phyloP scores from a whole-genome alignment of 768 basidiomycete genomes.

The Peribolospora kevripleyi region DNA sequence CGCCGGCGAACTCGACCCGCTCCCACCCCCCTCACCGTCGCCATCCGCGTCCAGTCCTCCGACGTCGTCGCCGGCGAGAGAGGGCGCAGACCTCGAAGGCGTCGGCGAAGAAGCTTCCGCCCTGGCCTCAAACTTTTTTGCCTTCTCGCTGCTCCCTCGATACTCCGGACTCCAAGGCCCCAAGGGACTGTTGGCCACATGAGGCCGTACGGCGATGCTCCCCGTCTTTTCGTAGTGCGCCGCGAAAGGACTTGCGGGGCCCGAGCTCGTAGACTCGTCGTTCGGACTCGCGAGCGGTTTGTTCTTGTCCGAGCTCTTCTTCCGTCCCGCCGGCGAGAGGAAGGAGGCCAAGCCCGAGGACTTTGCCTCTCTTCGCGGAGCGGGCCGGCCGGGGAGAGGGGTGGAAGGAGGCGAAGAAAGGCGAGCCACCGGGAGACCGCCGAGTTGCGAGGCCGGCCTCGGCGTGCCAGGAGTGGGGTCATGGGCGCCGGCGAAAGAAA shows the following conservation, averaged over 20 bases:
- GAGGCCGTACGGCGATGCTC: slow-evolving; percentile 44
- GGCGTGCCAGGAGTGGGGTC: too few relatives aligned
- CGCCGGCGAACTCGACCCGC: slow-evolving; percentile 8
- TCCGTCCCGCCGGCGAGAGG: neutral
- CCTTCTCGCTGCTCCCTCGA: slow-evolving; percentile 4
- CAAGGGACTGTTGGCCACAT: slow-evolving; percentile 23
- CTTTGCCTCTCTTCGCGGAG: neutral
- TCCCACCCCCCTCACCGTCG: neutral
- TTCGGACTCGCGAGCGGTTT: neutral
- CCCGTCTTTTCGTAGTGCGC: slow-evolving; percentile 60
- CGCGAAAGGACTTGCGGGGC: slow-evolving; percentile 47
- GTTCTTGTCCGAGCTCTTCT: neutral
- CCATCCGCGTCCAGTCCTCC: neutral
- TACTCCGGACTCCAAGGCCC: neutral
- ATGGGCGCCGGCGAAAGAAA: too few relatives aligned
- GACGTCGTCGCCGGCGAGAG: neutral
- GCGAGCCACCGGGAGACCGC: neutral
- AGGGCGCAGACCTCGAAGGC: neutral
- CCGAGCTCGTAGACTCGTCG: neutral
- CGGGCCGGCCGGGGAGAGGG: neutral
- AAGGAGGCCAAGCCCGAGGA: neutral
- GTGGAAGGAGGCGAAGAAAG: slow-evolving; percentile 2
- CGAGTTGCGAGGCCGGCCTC: too few relatives aligned
- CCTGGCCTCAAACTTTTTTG: neutral
- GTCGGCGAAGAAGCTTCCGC: neutral